A percentile compares a stretch with the other conserved stretches of the same genome.
Evolutionary conservation across 345 rosid genomes (phyloP).

Genomic region (Moricandia moricandioides): DNA sequence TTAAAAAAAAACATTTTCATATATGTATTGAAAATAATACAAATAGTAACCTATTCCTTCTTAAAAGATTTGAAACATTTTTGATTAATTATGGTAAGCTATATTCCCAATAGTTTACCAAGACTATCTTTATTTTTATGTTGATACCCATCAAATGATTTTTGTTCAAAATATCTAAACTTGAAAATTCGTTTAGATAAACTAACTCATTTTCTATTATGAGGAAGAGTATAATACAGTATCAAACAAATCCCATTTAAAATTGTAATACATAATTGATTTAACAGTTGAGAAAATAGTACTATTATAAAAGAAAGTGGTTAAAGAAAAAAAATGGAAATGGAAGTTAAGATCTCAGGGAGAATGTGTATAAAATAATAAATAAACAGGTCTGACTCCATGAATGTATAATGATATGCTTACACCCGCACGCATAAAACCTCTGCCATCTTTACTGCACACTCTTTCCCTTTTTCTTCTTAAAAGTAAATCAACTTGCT

Average conservation of each 20-base stretch:
- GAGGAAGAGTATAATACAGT: not conserved
- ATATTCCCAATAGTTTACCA: not conserved
- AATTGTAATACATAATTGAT: not conserved
- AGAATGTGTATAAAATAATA: slow-evolving; percentile 34
- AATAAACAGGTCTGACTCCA: slow-evolving; percentile 26
- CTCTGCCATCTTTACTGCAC: slow-evolving; percentile 40
- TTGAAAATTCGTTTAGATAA: not conserved
- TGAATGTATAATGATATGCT: slow-evolving; percentile 42
- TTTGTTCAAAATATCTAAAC: not conserved
- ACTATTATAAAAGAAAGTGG: not conserved
- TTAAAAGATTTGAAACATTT: no score
- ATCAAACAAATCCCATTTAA: not conserved
- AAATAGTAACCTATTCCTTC: not conserved
- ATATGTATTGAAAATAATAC: not conserved
- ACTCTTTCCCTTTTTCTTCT: slow-evolving; percentile 36
- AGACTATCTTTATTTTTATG: not conserved
- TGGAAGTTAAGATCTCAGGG: slow-evolving; percentile 10
- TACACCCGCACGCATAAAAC: slow-evolving; percentile 44
- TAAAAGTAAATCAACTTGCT: slow-evolving; percentile 16
- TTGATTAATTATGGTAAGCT: not conserved
- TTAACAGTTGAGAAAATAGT: slow-evolving; percentile 1
- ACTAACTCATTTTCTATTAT: not conserved
- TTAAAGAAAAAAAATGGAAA: not conserved
- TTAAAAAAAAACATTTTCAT: not conserved
- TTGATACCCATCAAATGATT: not conserved